Conservation (phyloP, 2,329 filamentous ascomycete genomes). For the Spiromastix sp. region DNA sequence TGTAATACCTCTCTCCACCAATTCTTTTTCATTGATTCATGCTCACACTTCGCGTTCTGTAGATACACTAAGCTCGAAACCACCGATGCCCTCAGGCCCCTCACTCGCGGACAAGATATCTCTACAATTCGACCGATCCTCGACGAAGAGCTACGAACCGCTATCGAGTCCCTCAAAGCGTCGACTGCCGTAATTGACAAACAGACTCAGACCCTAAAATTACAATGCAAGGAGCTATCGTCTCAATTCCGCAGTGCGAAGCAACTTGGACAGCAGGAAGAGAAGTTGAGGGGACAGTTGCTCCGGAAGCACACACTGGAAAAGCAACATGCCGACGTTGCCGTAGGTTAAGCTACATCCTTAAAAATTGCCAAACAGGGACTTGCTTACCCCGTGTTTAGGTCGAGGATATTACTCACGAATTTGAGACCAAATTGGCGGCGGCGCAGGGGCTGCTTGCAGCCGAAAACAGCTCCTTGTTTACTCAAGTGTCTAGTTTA, state of each 20-base stretch:
- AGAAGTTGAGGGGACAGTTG: constrained; percentile 20
- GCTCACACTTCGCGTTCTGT: neutral
- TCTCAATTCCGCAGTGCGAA: constrained; percentile 16
- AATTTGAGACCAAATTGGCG: constrained; percentile 22
- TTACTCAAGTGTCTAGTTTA: constrained; percentile 21
- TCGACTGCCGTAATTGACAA: constrained; percentile 26
- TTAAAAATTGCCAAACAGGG: neutral
- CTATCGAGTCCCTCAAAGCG: constrained; percentile 26
- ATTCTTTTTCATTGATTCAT: neutral
- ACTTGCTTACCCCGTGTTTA: constrained; percentile 14
- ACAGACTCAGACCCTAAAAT: constrained; percentile 22
- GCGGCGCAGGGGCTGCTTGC: constrained; percentile 21
- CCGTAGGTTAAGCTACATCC: constrained; percentile 18
- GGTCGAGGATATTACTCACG: constrained; percentile 25
- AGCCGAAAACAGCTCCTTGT: constrained; percentile 23
- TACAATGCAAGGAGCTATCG: constrained; percentile 22
- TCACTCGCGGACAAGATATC: constrained; percentile 20
- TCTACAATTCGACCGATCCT: constrained; percentile 26
- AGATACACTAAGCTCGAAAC: constrained; percentile 27
- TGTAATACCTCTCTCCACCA: constrained; percentile 18
- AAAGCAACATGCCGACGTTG: constrained; percentile 22
- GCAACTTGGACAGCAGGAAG: constrained; percentile 15
- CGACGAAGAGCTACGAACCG: constrained; percentile 27
- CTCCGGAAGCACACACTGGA: constrained; percentile 25
- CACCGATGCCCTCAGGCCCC: constrained; percentile 19